A percentile compares a stretch with the other conserved stretches of the same genome.
These are phyloP conservation scores for Mucor racemosus DNA, from an alignment of 371 early-diverging fungal genomes.

Conservation along the genomic window DNA sequence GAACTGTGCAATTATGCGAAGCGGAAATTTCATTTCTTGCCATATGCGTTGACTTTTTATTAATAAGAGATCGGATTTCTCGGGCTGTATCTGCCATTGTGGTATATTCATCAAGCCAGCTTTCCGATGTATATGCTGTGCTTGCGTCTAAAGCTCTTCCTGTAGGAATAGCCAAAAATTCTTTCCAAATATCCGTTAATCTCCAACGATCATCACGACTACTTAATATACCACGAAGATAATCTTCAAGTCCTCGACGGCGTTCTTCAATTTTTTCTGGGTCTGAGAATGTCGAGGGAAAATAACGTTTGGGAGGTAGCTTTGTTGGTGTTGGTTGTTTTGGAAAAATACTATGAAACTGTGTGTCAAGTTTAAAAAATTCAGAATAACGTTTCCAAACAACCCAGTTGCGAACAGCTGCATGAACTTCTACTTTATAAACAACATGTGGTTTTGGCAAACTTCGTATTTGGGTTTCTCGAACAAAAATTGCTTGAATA, in stretches of 20 bases:
- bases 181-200: conserved; percentile 72
- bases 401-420: conserved; percentile 86
- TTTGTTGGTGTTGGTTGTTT: conserved; percentile 61
- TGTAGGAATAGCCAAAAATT: conserved; percentile 77
- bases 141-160: conserved; percentile 48
- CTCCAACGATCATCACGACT: conserved; percentile 83
- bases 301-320: conserved; percentile 73
- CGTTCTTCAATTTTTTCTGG: conserved; percentile 80
- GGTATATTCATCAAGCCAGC: conserved; percentile 86
- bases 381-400: conserved; percentile 90
- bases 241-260: conserved; percentile 80
- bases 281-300: conserved; percentile 67
- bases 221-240: conserved; percentile 76
- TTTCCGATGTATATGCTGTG: conserved; percentile 66
- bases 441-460: conserved; percentile 76
- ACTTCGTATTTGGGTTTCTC: conserved; percentile 62
- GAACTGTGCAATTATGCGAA: conserved; percentile 77
- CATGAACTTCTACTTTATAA: conserved; percentile 76
- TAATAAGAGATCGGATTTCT: conserved; percentile 76
- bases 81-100: conserved; percentile 64
- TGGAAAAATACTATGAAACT: conserved; percentile 61
- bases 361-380: conserved; percentile 69
- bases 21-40: conserved; percentile 77
- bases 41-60: conserved; percentile 70
- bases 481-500: conserved; percentile 74